Evolutionary conservation across 768 basidiomycete genomes (phyloP), one percentile per base, ranked within the genome.

Genomic region (Bullera alba): DNA sequence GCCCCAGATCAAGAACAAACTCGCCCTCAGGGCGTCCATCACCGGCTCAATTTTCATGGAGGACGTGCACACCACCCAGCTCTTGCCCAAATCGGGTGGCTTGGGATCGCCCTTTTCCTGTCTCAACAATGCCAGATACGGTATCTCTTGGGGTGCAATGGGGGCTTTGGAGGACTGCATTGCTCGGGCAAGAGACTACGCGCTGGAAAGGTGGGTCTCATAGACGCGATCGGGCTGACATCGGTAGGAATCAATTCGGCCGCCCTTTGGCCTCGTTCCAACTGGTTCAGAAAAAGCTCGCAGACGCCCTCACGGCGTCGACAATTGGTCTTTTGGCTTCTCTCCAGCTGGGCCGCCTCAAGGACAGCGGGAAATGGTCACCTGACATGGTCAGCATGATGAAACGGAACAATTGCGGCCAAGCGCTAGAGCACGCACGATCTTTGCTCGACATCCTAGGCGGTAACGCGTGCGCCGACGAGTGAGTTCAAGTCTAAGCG

Each of bases 231-330:
- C 44, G 19, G 2, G 35, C 39, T 50, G 50, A 52, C 23, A n/a
- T 22, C 7, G 12, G 19, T 35, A 74, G 75, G 15, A 80, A 83
- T 41, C 93, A 97, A 73, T 97, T 97, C 76, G 78, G 81, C 21
- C 82, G 85, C 30, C 90, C 91, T 0, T 77, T 96, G 2, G 92
- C 88, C 1, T 85, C 86, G 4, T 97, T 93, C 81, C 93, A 97
- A 73, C 83, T 97, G n/a, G 79, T 96, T 16, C 92, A 96, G 72
- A 93, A 93, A 81, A 97, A 97, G 74, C 79, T 97, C 15, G 90
- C 85, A 2, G 91, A 96, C 58, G 91, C 93, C 12, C 85, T 90
- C 57, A 87, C 84, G 1, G 89, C 95, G 64, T 80, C 83, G 7
- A 80, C 84, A 1, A 76, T 92, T 12, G 88, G 91, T 5, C 75